phyloP scores from a whole-genome alignment of 2,329 filamentous ascomycete species.

The Cordyceps cicadae region DNA sequence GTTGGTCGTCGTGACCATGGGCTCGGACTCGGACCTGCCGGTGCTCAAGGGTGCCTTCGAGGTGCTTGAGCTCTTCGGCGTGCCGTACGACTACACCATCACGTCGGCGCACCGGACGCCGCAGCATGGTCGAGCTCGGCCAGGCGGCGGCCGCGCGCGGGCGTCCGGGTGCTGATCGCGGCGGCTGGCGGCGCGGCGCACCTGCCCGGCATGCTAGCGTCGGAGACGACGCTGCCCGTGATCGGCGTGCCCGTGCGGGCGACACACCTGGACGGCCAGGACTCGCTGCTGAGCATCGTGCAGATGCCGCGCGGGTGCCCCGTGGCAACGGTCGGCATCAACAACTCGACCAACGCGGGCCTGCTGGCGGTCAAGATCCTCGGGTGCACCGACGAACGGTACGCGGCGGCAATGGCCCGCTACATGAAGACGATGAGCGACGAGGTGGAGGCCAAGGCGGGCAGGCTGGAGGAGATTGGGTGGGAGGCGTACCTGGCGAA shows the following conservation, averaged over 20 bases:
- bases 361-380: conserved; percentile 63
- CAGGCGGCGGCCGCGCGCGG: conserved; percentile 54
- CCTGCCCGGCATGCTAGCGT: conserved; percentile 66
- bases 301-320: conserved; percentile 71
- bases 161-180: conserved; percentile 67
- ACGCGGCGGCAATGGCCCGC: conserved; percentile 48
- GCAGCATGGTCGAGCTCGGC: conserved; percentile 60
- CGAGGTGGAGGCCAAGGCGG: conserved; percentile 57
- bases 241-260: conserved; percentile 73
- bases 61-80: conserved; percentile 59
- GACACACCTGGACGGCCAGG: conserved; percentile 61
- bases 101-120: conserved; percentile 75
- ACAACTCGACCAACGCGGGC: conserved; percentile 71
- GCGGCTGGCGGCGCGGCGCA: conserved; percentile 68
- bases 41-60: conserved; percentile 59
- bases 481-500: conserved; percentile 45
- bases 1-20: conserved; percentile 73
- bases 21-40: conserved; percentile 68
- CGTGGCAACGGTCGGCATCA: conserved; percentile 69
- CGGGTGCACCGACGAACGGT: conserved; percentile 35
- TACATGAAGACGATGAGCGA: conserved; percentile 56
- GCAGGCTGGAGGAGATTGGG: conserved; percentile 45
- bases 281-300: conserved; percentile 64
- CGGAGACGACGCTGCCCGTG: conserved; percentile 63
- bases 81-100: conserved; percentile 65